Base-by-base conservation (phyloP, 768 basidiomycete genomes). In the Lactarius pseudohatsudake region DNA sequence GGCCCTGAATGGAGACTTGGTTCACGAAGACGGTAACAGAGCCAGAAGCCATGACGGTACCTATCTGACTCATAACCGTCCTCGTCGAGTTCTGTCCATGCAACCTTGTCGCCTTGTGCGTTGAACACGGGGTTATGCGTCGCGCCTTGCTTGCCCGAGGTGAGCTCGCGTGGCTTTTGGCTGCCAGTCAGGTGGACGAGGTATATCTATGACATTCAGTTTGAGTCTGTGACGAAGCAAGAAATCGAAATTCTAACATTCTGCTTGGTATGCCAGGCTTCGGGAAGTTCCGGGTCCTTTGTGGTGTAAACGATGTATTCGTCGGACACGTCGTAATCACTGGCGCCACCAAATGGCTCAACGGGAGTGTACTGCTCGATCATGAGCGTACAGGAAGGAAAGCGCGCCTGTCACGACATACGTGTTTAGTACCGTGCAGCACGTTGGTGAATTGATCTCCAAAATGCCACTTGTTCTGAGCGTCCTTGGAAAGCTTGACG, bases 21-120 rank as follows among this genome's bases (percentile, higher is more conserved):
- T 36, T 45, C 57, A 43, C 36, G 8, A 28, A 38, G 41, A 30
- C 18, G 13, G 61, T 20, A 40, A 36, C 22, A 54, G 40, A 55
- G 43, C 16, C 34, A 30, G 20, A 26, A 20, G 13, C 26, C 36
- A 30, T 57, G 47, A 63, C 74, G 53, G 66, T 43, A 86, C 87
- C 90, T 85, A 77, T 96, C 96, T 60, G 89, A 82, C 76, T 98
- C 96, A 71, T 95, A 90, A 2, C 96, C 95, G 71, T 98, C 94
- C 73, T 90, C 75, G 60, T 88, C 86, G 68, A 95, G 83, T 75
- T 98, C 91, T 45, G 92, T 77, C 96, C 96, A 98, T 1, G 91
- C 94, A 2, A 85, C 86, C 75, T 89, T 89, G 58, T 82, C 82
- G 0, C 89, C 91, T 56, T 85, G 77, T 3, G 77, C 77, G 65